These are phyloP conservation scores for Fonsecaea monophora DNA, from an alignment of 2,329 filamentous ascomycete genomes.

Conservation along the genomic window DNA sequence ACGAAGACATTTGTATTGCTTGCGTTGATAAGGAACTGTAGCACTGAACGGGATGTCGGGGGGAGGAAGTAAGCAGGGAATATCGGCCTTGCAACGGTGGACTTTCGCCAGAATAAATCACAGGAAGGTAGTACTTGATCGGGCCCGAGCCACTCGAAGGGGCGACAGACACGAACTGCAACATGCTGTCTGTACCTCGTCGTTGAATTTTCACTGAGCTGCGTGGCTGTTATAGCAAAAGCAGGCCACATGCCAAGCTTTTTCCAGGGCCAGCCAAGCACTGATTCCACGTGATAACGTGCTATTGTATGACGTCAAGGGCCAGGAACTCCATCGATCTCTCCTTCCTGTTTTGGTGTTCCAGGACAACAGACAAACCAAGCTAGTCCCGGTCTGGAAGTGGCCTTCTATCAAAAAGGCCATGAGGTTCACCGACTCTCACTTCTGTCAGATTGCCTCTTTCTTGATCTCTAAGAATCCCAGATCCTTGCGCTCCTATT, in stretches of 20 bases:
- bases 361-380: background rate
- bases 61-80: too few species aligned
- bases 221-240: background rate
- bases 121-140: too few species aligned
- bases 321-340: background rate
- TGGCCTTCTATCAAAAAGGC: conserved; percentile 8
- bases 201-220: background rate
- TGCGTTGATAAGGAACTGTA: background rate
- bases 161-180: background rate
- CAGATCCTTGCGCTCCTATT: conserved; percentile 35
- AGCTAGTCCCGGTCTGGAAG: background rate
- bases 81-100: background rate
- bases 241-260: background rate
- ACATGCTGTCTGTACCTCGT: background rate
- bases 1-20: background rate
- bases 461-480: background rate
- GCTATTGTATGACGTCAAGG: background rate
- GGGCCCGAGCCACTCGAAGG: too few species aligned
- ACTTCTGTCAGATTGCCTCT: background rate
- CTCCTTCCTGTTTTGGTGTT: conserved; percentile 15
- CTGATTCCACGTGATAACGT: background rate
- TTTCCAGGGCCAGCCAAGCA: background rate
- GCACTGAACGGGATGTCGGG: too few species aligned
- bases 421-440: conserved; percentile 13
- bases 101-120: too few species aligned